These are phyloP conservation scores for Sphaerulina vaccinii DNA, from an alignment of 2,329 filamentous ascomycete species.

Conservation along the genomic window DNA sequence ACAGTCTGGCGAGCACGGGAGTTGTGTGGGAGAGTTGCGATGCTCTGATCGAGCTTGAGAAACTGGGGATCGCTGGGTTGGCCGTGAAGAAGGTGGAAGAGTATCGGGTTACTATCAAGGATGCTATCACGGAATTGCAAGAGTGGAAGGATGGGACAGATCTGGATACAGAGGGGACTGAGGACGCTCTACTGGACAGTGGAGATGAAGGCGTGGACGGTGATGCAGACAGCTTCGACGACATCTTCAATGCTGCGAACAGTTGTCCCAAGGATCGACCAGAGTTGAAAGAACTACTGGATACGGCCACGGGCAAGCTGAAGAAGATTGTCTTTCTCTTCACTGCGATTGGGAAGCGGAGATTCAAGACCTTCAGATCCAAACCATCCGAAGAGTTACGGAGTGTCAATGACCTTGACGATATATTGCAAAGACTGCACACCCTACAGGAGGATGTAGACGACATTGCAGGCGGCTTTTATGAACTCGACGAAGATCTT, in stretches of 20 bases:
- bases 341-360: slow-evolving; percentile 66
- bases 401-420: slow-evolving; percentile 49
- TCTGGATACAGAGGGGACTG: slow-evolving; percentile 41
- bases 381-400: slow-evolving; percentile 18
- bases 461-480: slow-evolving; percentile 69
- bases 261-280: slow-evolving; percentile 65
- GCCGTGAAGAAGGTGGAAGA: slow-evolving; percentile 70
- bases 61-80: slow-evolving; percentile 67
- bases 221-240: slow-evolving; percentile 58
- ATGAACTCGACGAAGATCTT: slow-evolving; percentile 61
- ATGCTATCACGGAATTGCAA: slow-evolving; percentile 81
- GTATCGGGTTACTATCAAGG: slow-evolving; percentile 72
- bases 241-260: slow-evolving; percentile 62
- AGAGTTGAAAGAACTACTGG: slow-evolving; percentile 65
- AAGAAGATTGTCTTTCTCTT: slow-evolving; percentile 68
- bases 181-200: slow-evolving; percentile 39
- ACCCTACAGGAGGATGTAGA: slow-evolving; percentile 66
- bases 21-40: slow-evolving; percentile 84
- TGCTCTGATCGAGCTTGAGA: slow-evolving; percentile 62
- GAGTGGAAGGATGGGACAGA: slow-evolving; percentile 74
- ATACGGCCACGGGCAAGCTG: slow-evolving; percentile 62
- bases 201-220: slow-evolving; percentile 42
- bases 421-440: slow-evolving; percentile 57
- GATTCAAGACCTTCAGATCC: slow-evolving; percentile 52
- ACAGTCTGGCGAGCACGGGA: slow-evolving; percentile 64